These are phyloP conservation scores for Dendryphion nanum DNA, from an alignment of 2,329 filamentous ascomycete species.

Conservation along the genomic window DNA sequence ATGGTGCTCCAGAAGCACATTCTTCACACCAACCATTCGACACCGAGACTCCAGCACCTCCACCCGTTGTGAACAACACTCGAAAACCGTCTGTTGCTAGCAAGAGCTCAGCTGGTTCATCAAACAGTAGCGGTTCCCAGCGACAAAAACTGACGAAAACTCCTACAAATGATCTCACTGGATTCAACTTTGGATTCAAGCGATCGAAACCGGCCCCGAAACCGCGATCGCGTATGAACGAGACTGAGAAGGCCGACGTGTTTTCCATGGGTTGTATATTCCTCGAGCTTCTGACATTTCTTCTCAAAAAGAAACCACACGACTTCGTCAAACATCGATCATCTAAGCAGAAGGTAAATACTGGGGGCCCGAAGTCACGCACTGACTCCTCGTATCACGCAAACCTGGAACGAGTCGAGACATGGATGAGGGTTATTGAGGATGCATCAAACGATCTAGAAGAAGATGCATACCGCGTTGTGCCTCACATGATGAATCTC, in stretches of 20 bases:
- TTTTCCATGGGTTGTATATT: constrained; percentile 74
- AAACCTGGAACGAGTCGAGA: constrained; percentile 66
- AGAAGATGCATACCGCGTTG: constrained; percentile 38
- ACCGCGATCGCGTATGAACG: constrained; percentile 26
- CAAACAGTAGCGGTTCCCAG: constrained; percentile 30
- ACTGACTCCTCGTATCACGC: constrained; percentile 71
- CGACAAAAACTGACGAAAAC: constrained; percentile 33
- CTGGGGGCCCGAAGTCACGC: constrained; percentile 51
- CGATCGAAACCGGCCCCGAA: constrained; percentile 27
- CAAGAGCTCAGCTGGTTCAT: constrained; percentile 36
- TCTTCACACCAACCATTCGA: constrained; percentile 25
- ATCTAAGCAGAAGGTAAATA: constrained; percentile 58
- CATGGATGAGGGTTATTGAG: constrained; percentile 64
- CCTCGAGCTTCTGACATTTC: constrained; percentile 67
- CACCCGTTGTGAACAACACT: constrained; percentile 13
- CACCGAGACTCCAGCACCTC: constrained; percentile 6
- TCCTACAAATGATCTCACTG: constrained; percentile 32
- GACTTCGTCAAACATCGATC: constrained; percentile 67
- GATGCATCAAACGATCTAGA: constrained; percentile 52
- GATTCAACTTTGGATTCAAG: constrained; percentile 39
- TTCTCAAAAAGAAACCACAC: constrained; percentile 65
- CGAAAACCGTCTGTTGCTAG: constrained; percentile 33
- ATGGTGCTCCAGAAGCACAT: constrained; percentile 64
- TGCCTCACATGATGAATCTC: constrained; percentile 43
- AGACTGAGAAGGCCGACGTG: constrained; percentile 58